Evolutionary conservation across 768 basidiomycete genomes (phyloP).

Genomic region (Tylopilus vinaceipallidus): DNA sequence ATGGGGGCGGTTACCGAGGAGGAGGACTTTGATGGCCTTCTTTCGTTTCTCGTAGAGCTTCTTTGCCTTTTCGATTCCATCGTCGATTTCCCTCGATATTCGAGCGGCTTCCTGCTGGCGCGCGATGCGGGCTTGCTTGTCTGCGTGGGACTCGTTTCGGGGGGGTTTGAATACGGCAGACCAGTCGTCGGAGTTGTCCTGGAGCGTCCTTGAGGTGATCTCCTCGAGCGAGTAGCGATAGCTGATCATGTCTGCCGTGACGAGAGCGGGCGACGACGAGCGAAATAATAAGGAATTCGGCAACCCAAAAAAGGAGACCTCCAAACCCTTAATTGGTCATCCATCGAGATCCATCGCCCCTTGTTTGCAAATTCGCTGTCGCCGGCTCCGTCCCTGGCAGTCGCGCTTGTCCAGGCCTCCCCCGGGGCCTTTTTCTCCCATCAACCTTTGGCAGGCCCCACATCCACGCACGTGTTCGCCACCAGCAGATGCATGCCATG

Average conservation of each 20-base stretch:
- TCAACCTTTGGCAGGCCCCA: no score
- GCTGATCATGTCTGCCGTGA: constrained; percentile 2
- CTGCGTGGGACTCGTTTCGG: constrained; percentile 2
- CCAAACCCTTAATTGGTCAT: background rate
- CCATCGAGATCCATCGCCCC: background rate
- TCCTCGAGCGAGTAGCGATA: background rate
- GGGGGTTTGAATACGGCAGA: constrained; percentile 24
- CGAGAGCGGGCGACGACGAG: background rate
- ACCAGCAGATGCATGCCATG: no score
- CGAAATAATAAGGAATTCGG: background rate
- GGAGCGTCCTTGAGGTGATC: background rate
- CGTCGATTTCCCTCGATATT: constrained; percentile 29
- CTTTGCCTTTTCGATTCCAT: constrained; percentile 25
- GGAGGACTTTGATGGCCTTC: constrained; percentile 27
- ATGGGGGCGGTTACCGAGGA: constrained; percentile 18
- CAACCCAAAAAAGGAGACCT: background rate
- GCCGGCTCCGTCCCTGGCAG: no score
- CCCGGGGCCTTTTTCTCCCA: no score
- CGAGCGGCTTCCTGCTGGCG: constrained; percentile 24
- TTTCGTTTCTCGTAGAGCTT: constrained; percentile 26
- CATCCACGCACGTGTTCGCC: no score
- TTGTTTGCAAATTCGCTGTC: background rate
- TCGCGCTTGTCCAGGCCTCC: no score
- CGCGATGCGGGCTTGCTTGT: constrained; percentile 8
- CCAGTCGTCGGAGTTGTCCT: constrained; percentile 25